Evolutionary conservation across 495 filamentous ascomycete genomes (phyloP), one percentile per base, ranked within the genome.

Genomic region (Rhypophila decipiens): DNA sequence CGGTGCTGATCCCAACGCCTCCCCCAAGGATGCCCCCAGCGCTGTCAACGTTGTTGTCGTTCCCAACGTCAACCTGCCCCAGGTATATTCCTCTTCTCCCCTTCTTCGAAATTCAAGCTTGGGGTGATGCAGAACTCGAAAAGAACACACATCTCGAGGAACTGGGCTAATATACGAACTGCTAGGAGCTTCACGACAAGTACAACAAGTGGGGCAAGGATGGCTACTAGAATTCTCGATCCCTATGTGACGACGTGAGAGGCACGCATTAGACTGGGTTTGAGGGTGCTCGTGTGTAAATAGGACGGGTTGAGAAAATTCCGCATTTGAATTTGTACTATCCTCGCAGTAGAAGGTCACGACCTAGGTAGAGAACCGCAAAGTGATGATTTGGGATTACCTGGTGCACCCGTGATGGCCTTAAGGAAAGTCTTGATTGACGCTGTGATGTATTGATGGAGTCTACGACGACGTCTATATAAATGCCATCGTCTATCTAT

Each of bases 171-270:
- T n/a, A n/a, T n/a, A n/a, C n/a, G n/a, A n/a, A n/a, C 22, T 36
- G 45, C 15, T 53, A 96, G 93, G 72, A 79, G 41, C 78, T 94
- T 46, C 93, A 98, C 71, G 93, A 97, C 56, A 83, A 83, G 66
- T 97, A 82, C 78, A 98, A 98, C 82, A 98, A 98, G 79, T 96
- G 84, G 78, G 93, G 91, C 69, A 97, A 96, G 80, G 93, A 96
- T 7, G 74, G 74, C 39, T 78, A 75, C 62, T 67, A 65, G 45
- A 63, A 29, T 35, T 17, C 34, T 29, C 18, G 41, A 1, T 20
- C 35, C 19, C 43, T 13, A 13, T 9, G 7, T 2, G 22, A 45
- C 31, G 36, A 9, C 17, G 21, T 34, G 18, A 38, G 11, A 29
- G 15, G 33, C 20, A 45, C 47, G 29, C 37, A 48, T 41, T 13